These are phyloP conservation scores for Planoprotostelium fungivorum DNA, from an alignment of 78 protist genomes.

Conservation along the genomic window DNA sequence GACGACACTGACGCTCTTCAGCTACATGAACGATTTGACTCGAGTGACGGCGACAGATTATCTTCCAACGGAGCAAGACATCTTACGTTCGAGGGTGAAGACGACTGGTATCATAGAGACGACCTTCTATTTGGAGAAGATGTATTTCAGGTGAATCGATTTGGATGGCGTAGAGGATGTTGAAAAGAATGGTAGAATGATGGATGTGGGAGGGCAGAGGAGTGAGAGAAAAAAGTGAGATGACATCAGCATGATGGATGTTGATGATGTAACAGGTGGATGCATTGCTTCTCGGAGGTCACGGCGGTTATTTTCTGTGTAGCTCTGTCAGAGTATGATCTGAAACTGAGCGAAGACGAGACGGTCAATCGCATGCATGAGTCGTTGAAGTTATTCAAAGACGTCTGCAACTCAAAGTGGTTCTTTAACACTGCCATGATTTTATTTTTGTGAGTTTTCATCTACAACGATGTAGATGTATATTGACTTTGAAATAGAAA, in stretches of 20 bases:
- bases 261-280: conserved; percentile 96
- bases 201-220: conserved; percentile 92
- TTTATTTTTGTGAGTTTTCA: too few relatives aligned
- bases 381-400: conserved; percentile 82
- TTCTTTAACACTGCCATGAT: conserved; percentile 87
- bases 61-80: conserved; percentile 85
- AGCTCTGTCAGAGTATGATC: conserved; percentile 86
- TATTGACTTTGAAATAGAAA: too few relatives aligned
- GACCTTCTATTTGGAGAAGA: conserved; percentile 33
- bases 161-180: not conserved
- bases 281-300: conserved; percentile 94
- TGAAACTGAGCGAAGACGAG: conserved; percentile 73
- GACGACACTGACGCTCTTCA: not conserved
- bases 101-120: conserved; percentile 92
- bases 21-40: conserved; percentile 69
- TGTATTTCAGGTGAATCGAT: conserved; percentile 14
- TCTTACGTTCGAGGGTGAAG: conserved; percentile 86
- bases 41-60: conserved; percentile 68
- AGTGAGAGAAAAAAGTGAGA: conserved; percentile 50
- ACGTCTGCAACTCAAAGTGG: conserved; percentile 87
- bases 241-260: conserved; percentile 80
- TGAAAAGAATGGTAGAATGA: conserved; percentile 21
- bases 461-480: too few relatives aligned
- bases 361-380: conserved; percentile 90
- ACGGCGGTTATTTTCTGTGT: conserved; percentile 90